Percentiles rank a stretch among this genome's conserved stretches.
phyloP scores from a whole-genome alignment of 257 asterid genomes.

The Paraleonurus japonicus region DNA sequence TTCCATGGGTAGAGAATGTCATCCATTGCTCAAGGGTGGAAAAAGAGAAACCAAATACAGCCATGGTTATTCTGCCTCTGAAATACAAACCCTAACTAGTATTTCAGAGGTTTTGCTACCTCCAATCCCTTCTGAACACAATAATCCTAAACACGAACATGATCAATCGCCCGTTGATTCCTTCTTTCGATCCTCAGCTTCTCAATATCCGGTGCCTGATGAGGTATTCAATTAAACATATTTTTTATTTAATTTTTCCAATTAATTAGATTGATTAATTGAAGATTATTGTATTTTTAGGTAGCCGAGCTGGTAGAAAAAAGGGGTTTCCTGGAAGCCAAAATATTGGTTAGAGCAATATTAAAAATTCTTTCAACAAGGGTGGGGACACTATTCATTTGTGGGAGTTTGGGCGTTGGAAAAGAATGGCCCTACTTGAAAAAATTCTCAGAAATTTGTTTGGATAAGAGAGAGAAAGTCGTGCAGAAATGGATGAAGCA shows the following conservation, averaged over 20 bases:
- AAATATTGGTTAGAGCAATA: slow-evolving; percentile 40
- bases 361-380: slow-evolving; percentile 59
- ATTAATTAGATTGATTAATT: background rate
- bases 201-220: slow-evolving; percentile 76
- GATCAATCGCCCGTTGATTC: background rate
- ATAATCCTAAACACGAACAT: background rate
- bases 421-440: slow-evolving; percentile 58
- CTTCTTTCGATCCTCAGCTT: slow-evolving; percentile 45
- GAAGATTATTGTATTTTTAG: slow-evolving; percentile 24
- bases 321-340: slow-evolving; percentile 50
- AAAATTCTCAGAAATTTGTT: slow-evolving; percentile 48
- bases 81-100: slow-evolving; percentile 43
- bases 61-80: slow-evolving; percentile 56
- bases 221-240: slow-evolving; percentile 44
- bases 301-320: slow-evolving; percentile 57
- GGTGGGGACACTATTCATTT: slow-evolving; percentile 59
- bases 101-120: slow-evolving; percentile 60
- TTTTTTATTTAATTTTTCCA: background rate
- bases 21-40: slow-evolving; percentile 69
- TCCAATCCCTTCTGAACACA: slow-evolving; percentile 13
- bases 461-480: slow-evolving; percentile 61
- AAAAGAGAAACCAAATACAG: slow-evolving; percentile 65
- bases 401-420: slow-evolving; percentile 52
- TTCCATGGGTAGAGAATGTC: slow-evolving; percentile 42
- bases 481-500: slow-evolving; percentile 57